These are phyloP conservation scores for Salix suchowensis DNA, from an alignment of 345 rosid species.

Conservation along the genomic window DNA sequence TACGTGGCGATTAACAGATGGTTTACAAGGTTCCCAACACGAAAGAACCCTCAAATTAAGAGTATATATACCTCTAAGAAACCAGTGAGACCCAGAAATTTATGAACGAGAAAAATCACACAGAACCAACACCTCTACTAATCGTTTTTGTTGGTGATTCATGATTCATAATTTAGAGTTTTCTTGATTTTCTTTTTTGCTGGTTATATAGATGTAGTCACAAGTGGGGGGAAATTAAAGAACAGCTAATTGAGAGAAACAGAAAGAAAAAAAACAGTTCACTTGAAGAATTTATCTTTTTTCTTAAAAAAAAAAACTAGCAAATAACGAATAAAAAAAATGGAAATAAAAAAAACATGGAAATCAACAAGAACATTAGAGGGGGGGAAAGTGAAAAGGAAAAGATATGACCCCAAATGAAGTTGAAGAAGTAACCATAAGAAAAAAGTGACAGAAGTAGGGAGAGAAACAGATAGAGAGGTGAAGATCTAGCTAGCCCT, in stretches of 20 bases:
- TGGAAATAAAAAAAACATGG: not conserved
- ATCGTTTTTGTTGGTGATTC: not conserved
- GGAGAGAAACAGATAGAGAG: not conserved
- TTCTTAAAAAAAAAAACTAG: not conserved
- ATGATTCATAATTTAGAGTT: conserved; percentile 6
- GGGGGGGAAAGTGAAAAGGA: not conserved
- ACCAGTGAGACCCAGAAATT: not conserved
- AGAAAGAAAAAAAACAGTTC: not conserved
- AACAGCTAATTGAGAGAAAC: not conserved
- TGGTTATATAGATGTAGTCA: too few species aligned
- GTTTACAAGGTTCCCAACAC: not conserved
- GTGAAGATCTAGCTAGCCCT: conserved; percentile 8
- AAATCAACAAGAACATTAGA: not conserved
- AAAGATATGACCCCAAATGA: not conserved
- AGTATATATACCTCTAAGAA: not conserved
- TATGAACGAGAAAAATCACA: not conserved
- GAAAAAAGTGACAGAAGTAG: not conserved
- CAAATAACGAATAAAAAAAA: not conserved
- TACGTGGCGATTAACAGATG: conserved; percentile 13
- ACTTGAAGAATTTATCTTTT: not conserved
- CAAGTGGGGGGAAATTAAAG: not conserved
- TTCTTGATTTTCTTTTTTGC: not conserved
- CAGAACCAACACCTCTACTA: conserved; percentile 3
- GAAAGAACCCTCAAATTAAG: not conserved
- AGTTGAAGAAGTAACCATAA: not conserved